These are phyloP conservation scores for Persicaria maculosa DNA, from an alignment of 148 eudicot genomes.

Conservation along the genomic window DNA sequence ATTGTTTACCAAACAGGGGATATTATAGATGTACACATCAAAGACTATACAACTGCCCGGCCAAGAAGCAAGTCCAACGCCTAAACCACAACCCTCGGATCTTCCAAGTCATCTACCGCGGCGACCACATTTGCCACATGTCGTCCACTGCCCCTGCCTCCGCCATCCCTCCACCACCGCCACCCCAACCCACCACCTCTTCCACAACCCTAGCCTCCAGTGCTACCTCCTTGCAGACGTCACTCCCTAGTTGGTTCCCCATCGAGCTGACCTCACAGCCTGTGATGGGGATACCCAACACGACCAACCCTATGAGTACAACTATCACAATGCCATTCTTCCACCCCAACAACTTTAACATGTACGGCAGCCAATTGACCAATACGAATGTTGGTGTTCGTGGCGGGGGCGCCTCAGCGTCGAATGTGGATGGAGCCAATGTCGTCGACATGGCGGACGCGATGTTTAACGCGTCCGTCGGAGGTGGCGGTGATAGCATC, in stretches of 20 bases:
- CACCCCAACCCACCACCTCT: background rate
- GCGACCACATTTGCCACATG: constrained; percentile 70
- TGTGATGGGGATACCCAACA: too few relatives aligned
- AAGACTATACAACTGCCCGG: constrained; percentile 57
- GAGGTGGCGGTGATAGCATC: constrained; percentile 45
- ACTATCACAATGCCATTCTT: background rate
- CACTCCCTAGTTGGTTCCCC: constrained; percentile 26
- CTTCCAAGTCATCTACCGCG: constrained; percentile 53
- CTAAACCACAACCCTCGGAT: constrained; percentile 54
- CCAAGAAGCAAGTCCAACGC: constrained; percentile 85
- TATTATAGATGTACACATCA: constrained; percentile 91
- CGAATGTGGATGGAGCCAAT: constrained; percentile 15
- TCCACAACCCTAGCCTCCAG: background rate
- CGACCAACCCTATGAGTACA: background rate
- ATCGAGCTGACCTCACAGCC: constrained; percentile 15
- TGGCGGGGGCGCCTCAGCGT: constrained; percentile 21
- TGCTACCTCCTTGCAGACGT: background rate
- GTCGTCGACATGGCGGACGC: constrained; percentile 58
- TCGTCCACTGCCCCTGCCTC: constrained; percentile 60
- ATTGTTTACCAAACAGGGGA: constrained; percentile 30
- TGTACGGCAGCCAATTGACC: constrained; percentile 8
- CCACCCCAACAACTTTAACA: background rate
- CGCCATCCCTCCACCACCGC: background rate
- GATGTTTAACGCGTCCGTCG: constrained; percentile 63
- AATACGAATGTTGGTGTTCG: background rate